A percentile compares a stretch with the other conserved stretches of the same genome.
phyloP scores from a whole-genome alignment of 306 rosid species.

The Lotus japonicus region DNA sequence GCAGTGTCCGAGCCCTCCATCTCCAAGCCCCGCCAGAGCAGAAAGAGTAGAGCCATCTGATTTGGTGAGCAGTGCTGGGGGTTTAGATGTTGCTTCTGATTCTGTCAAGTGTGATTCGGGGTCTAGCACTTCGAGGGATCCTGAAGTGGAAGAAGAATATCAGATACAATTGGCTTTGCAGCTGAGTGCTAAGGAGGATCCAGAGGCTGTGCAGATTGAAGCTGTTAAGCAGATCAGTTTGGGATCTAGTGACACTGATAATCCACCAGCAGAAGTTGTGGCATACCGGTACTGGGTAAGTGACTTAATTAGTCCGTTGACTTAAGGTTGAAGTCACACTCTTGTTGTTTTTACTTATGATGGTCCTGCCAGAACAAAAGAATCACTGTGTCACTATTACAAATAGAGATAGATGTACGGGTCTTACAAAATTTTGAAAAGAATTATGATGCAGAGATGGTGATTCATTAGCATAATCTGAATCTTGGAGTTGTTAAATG shows the following conservation, averaged over 20 bases:
- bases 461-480: background rate
- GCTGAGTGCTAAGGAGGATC: conserved; percentile 96
- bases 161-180: conserved; percentile 95
- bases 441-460: conserved; percentile 12
- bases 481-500: conserved; percentile 16
- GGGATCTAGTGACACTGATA: conserved; percentile 86
- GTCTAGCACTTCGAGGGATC: conserved; percentile 79
- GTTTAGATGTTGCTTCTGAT: conserved; percentile 51
- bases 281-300: conserved; percentile 96
- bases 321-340: conserved; percentile 27
- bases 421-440: background rate
- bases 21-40: conserved; percentile 40
- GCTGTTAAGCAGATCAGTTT: conserved; percentile 98
- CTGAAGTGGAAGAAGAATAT: conserved; percentile 87
- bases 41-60: conserved; percentile 56
- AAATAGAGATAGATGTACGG: background rate
- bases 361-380: conserved; percentile 16
- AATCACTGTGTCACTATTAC: background rate
- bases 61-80: conserved; percentile 46
- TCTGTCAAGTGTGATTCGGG: conserved; percentile 55
- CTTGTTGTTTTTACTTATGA: conserved; percentile 4
- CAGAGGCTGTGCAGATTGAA: conserved; percentile 98
- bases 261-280: conserved; percentile 88
- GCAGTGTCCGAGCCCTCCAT: conserved; percentile 55
- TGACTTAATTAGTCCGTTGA: conserved; percentile 27